A percentile compares a stretch with the other conserved stretches of the same genome.
These are phyloP conservation scores for Zychaea mexicana DNA, from an alignment of 371 early-diverging fungal species.

Conservation along the genomic window DNA sequence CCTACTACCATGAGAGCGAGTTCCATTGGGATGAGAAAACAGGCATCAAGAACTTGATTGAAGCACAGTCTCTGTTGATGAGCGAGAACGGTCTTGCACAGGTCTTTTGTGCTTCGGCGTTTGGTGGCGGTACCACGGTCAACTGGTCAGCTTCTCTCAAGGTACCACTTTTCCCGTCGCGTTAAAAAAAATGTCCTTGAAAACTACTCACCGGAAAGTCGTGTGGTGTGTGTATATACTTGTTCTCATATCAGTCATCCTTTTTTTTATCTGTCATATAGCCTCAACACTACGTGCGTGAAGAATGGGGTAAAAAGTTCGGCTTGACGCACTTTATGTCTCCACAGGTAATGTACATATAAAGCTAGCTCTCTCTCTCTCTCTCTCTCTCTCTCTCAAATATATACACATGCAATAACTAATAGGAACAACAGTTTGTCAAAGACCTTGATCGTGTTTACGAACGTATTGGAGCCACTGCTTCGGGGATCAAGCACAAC, in stretches of 20 bases:
- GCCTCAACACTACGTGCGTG: conserved; percentile 30
- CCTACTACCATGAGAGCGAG: conserved; percentile 56
- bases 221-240: not conserved
- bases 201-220: not conserved
- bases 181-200: too few relatives aligned
- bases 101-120: conserved; percentile 26
- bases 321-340: conserved; percentile 62
- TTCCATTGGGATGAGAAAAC: conserved; percentile 47
- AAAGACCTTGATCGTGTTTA: conserved; percentile 56
- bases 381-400: too few relatives aligned
- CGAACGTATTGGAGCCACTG: conserved; percentile 59
- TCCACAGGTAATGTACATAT: conserved; percentile 32
- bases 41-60: conserved; percentile 48
- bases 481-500: conserved; percentile 62
- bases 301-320: conserved; percentile 69
- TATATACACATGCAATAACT: not conserved
- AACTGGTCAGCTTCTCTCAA: conserved; percentile 63
- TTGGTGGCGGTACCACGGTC: conserved; percentile 72
- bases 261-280: conserved; percentile 7
- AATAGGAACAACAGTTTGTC: conserved; percentile 17
- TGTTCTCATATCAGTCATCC: not conserved
- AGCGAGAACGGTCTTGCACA: conserved; percentile 40
- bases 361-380: not conserved
- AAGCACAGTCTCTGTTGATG: conserved; percentile 29
- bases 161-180: conserved; percentile 26